A percentile compares a stretch with the other conserved stretches of the same genome.
phyloP scores from a whole-genome alignment of 805 yeast genomes.

The Torulaspora maleeae region DNA sequence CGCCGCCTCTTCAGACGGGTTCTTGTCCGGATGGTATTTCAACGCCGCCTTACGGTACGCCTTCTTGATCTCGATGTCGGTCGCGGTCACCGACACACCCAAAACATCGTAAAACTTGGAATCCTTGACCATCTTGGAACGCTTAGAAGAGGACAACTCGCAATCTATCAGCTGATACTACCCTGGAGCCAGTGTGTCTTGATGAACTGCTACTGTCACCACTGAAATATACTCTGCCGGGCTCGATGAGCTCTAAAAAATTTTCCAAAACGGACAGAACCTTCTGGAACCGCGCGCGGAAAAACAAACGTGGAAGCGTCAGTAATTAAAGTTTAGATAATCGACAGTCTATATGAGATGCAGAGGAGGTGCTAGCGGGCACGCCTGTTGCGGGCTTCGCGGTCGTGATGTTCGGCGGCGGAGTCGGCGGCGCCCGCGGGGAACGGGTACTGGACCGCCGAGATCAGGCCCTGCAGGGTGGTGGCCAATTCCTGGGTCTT shows the following conservation, averaged over 20 bases:
- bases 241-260: constrained; percentile 1
- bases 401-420: background rate
- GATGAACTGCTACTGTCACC: background rate
- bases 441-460: constrained; percentile 1
- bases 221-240: background rate
- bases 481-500: constrained; percentile 9
- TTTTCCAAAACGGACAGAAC: constrained; percentile 2
- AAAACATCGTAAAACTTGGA: constrained; percentile 70
- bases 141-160: constrained; percentile 18
- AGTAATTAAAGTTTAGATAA: background rate
- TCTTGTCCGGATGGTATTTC: constrained; percentile 78
- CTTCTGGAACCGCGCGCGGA: constrained; percentile 5
- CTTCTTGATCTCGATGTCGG: constrained; percentile 68
- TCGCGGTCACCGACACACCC: constrained; percentile 66
- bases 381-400: background rate
- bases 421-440: background rate
- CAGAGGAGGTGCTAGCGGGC: background rate
- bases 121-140: constrained; percentile 64
- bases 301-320: background rate
- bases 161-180: background rate
- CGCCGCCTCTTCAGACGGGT: constrained; percentile 80
- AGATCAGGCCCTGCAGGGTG: constrained; percentile 5
- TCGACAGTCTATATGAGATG: background rate
- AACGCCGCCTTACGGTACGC: constrained; percentile 79
- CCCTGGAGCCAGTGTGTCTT: background rate